Conservation (phyloP, 768 basidiomycete species). For the Suillus decipiens region DNA sequence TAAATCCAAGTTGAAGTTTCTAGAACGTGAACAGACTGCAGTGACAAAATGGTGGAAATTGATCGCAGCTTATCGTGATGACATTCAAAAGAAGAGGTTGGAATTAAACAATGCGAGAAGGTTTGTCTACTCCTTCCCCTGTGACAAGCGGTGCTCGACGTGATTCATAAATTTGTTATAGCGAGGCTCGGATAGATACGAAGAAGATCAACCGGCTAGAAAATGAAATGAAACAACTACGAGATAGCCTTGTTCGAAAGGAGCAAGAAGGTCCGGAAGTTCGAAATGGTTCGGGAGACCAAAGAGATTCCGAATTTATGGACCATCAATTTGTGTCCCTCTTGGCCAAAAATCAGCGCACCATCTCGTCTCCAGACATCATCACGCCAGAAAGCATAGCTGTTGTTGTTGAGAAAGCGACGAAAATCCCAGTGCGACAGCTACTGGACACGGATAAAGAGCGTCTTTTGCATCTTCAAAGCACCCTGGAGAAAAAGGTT, state of each 20-base stretch:
- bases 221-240: conserved; percentile 4
- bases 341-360: conserved; percentile 7
- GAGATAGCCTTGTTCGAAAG: conserved; percentile 5
- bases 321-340: neutral
- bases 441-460: conserved; percentile 8
- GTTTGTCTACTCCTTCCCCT: neutral
- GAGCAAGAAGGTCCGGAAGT: conserved; percentile 9
- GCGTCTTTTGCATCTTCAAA: conserved; percentile 8
- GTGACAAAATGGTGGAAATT: conserved; percentile 8
- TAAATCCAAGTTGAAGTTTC: neutral
- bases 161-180: neutral
- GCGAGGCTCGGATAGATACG: neutral
- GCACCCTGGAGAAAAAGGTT: conserved; percentile 6
- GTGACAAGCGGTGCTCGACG: neutral
- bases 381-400: conserved; percentile 10
- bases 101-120: conserved; percentile 5
- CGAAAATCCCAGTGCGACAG: conserved; percentile 10
- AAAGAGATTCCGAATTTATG: neutral
- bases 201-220: conserved; percentile 4
- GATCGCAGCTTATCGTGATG: neutral
- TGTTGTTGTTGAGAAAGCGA: conserved; percentile 7
- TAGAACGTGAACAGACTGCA: conserved; percentile 8
- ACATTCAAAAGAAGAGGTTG: conserved; percentile 8
- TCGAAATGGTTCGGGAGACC: neutral
- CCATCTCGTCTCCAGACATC: conserved; percentile 10